These are phyloP conservation scores for Neonothopanus nambi DNA, from an alignment of 1,284 basidiomycete species.

Conservation along the genomic window DNA sequence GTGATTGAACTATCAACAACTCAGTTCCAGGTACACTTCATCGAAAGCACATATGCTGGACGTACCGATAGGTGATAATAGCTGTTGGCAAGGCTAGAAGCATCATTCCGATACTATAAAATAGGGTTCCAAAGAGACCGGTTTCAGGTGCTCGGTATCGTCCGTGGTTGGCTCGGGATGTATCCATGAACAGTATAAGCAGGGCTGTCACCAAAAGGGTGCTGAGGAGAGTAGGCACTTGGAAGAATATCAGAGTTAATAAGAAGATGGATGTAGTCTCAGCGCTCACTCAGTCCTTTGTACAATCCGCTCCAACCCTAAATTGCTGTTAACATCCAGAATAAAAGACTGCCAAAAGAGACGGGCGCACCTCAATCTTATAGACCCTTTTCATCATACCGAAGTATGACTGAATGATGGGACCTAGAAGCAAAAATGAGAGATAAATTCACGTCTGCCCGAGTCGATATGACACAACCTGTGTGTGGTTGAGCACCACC, in stretches of 20 bases:
- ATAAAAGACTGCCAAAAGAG: background rate
- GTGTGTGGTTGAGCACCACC: conserved; percentile 76
- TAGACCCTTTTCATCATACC: conserved; percentile 76
- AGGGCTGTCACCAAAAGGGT: conserved; percentile 59
- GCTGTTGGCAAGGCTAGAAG: conserved; percentile 77
- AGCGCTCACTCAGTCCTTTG: conserved; percentile 77
- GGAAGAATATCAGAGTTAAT: background rate
- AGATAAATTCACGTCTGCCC: background rate
- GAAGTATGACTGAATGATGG: conserved; percentile 40
- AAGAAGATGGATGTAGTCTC: background rate
- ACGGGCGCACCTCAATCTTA: conserved; percentile 63
- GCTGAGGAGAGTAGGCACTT: conserved; percentile 74
- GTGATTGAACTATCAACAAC: conserved; percentile 80
- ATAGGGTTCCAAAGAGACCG: conserved; percentile 61
- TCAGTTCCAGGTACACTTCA: no score
- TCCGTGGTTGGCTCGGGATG: conserved; percentile 57
- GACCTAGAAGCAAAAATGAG: conserved; percentile 9
- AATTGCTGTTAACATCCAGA: background rate
- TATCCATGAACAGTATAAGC: conserved; percentile 56
- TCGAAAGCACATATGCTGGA: no score
- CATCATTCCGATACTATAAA: conserved; percentile 67
- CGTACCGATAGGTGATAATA: conserved; percentile 81
- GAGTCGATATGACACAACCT: conserved; percentile 64
- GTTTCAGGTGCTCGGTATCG: conserved; percentile 72
- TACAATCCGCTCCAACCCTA: conserved; percentile 80